Evolutionary conservation across 495 filamentous ascomycete genomes (phyloP), one percentile per base, ranked within the genome.

Genomic region (Neurospora terricola): DNA sequence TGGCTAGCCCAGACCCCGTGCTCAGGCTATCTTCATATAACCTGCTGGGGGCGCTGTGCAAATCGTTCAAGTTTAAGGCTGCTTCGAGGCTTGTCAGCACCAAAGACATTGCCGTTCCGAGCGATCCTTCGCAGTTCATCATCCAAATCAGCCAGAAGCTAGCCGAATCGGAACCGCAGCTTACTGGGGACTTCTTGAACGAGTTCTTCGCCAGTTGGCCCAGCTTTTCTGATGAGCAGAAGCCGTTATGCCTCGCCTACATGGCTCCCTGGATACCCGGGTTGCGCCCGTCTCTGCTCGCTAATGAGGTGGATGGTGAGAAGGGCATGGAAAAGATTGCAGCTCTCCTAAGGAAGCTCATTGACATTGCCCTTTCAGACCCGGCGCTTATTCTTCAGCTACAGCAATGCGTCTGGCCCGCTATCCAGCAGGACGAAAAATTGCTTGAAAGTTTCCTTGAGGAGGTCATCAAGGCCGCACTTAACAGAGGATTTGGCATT

Each of bases 181-280:
- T 91, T n/a, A 91, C 89, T 1, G 84, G 84, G 40, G 89, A 91
- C 76, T 91, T 91, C 73, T 74, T 91, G 38, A 89, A 88, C 37
- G 89, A 91, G 78, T 91, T 91, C 75, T 91, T 91, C 74, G 87
- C 90, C 45, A 88, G 89, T 11, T 91, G 89, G 89, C 89, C 89
- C 69, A 88, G 87, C 77, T 89, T 90, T 75, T 83, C 86, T 34
- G 85, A 87, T 12, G 84, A 87, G 70, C 89, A 91, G 78, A 85
- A 89, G 73, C 87, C 89, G 5, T 76, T 91, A 69, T 90, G 88
- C 73, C 82, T 91, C 9, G 84, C 87, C 8, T 91, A 91, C 76
- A 90, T 91, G 88, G 87, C 87, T 27, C 89, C 89, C 5, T 91
- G 89, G 89, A 81, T 91, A 70, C 81, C 84, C 4, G 85, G 88